phyloP scores from a whole-genome alignment of 2,329 filamentous ascomycete genomes.

The Samsoniella hepiali region DNA sequence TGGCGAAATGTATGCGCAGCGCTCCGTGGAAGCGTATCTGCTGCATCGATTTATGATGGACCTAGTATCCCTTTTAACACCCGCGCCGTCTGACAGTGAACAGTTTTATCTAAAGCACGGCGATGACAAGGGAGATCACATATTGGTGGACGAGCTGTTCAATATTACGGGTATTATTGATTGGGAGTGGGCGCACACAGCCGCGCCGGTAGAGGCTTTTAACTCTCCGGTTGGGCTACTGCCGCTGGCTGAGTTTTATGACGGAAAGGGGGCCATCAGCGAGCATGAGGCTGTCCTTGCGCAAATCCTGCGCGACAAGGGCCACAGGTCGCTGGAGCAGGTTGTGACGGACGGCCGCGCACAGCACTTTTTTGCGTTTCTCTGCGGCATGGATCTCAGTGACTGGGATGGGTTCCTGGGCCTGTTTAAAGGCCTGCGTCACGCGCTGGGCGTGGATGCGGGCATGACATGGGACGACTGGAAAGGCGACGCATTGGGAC shows the following conservation, averaged over 20 bases:
- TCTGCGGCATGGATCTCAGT: conserved; percentile 39
- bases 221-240: conserved; percentile 27
- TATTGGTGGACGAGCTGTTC: not conserved
- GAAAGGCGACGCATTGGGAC: conserved; percentile 34
- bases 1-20: conserved; percentile 35
- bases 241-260: conserved; percentile 40
- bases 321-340: conserved; percentile 33
- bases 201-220: not conserved
- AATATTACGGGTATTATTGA: conserved; percentile 11
- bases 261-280: conserved; percentile 32
- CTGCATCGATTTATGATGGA: conserved; percentile 43
- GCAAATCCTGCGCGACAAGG: conserved; percentile 30
- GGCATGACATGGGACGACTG: conserved; percentile 38
- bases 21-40: conserved; percentile 36
- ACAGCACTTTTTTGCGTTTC: conserved; percentile 40
- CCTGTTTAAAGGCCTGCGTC: conserved; percentile 39
- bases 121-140: conserved; percentile 26
- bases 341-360: conserved; percentile 37
- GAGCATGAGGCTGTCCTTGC: conserved; percentile 40
- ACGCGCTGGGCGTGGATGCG: conserved; percentile 31
- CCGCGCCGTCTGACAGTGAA: conserved; percentile 24
- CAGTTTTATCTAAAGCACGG: conserved; percentile 45
- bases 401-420: conserved; percentile 43
- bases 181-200: conserved; percentile 13
- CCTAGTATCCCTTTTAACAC: conserved; percentile 27